Conservation (phyloP, 2,329 filamentous ascomycete genomes). For the Aspergillus fischeri region DNA sequence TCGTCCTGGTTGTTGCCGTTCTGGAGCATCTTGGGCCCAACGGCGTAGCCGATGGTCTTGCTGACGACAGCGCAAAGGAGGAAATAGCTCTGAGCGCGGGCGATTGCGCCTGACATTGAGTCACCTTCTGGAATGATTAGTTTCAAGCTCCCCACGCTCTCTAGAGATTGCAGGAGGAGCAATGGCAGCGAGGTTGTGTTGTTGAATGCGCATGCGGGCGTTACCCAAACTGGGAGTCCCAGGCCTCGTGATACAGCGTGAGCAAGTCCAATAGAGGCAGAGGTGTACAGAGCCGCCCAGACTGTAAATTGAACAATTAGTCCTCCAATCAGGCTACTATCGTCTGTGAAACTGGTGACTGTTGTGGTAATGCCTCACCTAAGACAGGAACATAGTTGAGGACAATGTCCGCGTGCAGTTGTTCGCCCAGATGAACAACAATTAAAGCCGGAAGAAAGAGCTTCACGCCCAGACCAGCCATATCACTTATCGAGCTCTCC, state of each 20-base stretch:
- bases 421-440: slow-evolving; percentile 50
- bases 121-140: slow-evolving; percentile 45
- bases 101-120: slow-evolving; percentile 45
- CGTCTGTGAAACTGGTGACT: neutral
- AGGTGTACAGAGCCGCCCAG: slow-evolving; percentile 50
- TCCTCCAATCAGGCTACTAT: neutral
- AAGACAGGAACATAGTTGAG: slow-evolving; percentile 48
- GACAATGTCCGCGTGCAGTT: slow-evolving; percentile 46
- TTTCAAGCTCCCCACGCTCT: slow-evolving; percentile 54
- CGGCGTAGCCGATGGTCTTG: slow-evolving; percentile 60
- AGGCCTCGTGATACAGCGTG: slow-evolving; percentile 42
- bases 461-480: slow-evolving; percentile 50
- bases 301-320: slow-evolving; percentile 25
- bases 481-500: slow-evolving; percentile 46
- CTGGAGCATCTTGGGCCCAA: slow-evolving; percentile 58
- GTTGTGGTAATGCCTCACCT: slow-evolving; percentile 26
- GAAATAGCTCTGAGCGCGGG: slow-evolving; percentile 62
- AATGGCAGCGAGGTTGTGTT: slow-evolving; percentile 55
- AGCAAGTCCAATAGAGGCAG: slow-evolving; percentile 48
- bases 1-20: slow-evolving; percentile 28
- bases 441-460: slow-evolving; percentile 53
- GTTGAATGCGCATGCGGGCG: slow-evolving; percentile 54
- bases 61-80: slow-evolving; percentile 61
- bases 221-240: slow-evolving; percentile 51
- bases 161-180: slow-evolving; percentile 49